Evolutionary conservation across 768 basidiomycete genomes (phyloP).

Genomic region (Tylopilus felleus): DNA sequence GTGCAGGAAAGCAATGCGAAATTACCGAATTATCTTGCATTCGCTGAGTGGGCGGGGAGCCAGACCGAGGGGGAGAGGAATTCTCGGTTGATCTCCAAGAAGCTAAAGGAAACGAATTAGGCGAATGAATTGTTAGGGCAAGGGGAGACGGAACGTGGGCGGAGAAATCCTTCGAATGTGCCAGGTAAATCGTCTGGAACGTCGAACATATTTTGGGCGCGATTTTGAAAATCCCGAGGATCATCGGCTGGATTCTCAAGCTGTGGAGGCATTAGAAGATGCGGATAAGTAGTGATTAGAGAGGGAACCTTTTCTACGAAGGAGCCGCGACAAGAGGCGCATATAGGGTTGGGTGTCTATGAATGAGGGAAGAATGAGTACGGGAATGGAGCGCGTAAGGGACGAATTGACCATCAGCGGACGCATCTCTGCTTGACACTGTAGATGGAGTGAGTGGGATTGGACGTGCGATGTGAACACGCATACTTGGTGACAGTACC

Average conservation of each 20-base stretch:
- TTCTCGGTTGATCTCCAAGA: not conserved
- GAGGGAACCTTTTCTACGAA: slow-evolving; percentile 72
- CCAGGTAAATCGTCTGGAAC: slow-evolving; percentile 34
- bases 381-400: not conserved
- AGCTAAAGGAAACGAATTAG: slow-evolving; percentile 6
- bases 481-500: slow-evolving; percentile 74
- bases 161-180: slow-evolving; percentile 46
- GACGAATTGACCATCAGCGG: slow-evolving; percentile 69
- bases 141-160: slow-evolving; percentile 33
- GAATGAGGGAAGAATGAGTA: slow-evolving; percentile 5
- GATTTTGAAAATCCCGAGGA: slow-evolving; percentile 62
- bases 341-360: slow-evolving; percentile 78
- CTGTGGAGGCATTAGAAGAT: slow-evolving; percentile 35
- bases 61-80: slow-evolving; percentile 8
- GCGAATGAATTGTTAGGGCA: not conserved
- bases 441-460: slow-evolving; percentile 13
- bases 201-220: slow-evolving; percentile 25
- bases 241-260: slow-evolving; percentile 74
- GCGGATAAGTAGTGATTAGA: not conserved
- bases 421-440: slow-evolving; percentile 89
- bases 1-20: not conserved
- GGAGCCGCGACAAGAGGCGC: slow-evolving; percentile 74
- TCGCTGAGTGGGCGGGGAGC: slow-evolving; percentile 15
- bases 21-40: slow-evolving; percentile 18
- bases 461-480: not conserved